These are phyloP conservation scores for Speleostelium caveatum DNA, from an alignment of 78 protist genomes.

Conservation along the genomic window DNA sequence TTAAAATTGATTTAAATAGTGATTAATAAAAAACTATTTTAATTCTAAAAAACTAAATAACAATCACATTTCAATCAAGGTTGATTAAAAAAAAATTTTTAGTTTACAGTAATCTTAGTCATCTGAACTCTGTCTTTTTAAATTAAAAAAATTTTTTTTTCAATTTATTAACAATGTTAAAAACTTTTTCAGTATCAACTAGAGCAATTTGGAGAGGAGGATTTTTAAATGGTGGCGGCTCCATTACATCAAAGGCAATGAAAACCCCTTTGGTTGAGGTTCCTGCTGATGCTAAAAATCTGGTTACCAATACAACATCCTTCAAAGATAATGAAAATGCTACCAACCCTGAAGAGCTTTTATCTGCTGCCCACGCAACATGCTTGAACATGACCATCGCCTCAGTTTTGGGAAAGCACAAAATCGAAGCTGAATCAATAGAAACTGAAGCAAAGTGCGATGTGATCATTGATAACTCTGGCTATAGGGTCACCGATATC, in stretches of 20 bases:
- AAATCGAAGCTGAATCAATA: background rate
- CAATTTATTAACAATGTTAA: too few species aligned
- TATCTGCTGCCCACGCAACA: conserved; percentile 38
- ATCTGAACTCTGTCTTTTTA: too few species aligned
- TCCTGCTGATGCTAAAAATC: background rate
- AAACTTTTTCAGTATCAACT: too few species aligned
- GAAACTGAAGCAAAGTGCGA: background rate
- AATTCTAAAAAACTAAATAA: too few species aligned
- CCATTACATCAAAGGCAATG: background rate
- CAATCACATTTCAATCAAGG: too few species aligned
- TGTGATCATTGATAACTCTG: background rate
- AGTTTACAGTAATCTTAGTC: too few species aligned
- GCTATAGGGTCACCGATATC: background rate
- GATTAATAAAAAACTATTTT: too few species aligned
- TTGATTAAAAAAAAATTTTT: too few species aligned
- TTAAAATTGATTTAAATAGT: too few species aligned
- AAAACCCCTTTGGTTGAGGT: background rate
- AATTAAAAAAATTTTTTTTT: too few species aligned
- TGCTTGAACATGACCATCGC: conserved; percentile 23
- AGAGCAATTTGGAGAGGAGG: too few species aligned
- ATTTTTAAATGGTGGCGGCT: too few species aligned
- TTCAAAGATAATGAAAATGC: background rate
- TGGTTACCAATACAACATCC: background rate
- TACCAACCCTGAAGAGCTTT: conserved; percentile 53
- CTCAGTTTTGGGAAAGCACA: background rate